These are phyloP conservation scores for Russula sp. DNA, from an alignment of 768 basidiomycete species.

Conservation along the genomic window DNA sequence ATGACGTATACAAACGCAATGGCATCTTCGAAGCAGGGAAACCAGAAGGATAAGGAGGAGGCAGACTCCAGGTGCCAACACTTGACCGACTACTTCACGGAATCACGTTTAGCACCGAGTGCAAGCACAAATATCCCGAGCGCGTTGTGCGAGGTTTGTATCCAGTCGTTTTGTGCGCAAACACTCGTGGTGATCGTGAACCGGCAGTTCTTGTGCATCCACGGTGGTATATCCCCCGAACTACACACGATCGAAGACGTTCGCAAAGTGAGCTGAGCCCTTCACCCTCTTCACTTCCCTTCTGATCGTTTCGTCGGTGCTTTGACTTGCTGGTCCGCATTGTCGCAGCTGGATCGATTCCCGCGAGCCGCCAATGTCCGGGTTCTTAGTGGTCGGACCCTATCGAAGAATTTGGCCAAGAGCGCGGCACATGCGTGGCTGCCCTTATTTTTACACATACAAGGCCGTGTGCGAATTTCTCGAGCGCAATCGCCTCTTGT, in stretches of 20 bases:
- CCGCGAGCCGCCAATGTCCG: constrained; percentile 95
- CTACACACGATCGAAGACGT: constrained; percentile 93
- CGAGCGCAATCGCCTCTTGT: constrained; percentile 92
- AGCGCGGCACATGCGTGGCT: constrained; percentile 89
- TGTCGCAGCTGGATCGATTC: constrained; percentile 87
- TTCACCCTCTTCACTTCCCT: neutral
- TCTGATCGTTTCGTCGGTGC: neutral
- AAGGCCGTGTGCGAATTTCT: constrained; percentile 96
- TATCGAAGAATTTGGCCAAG: constrained; percentile 92
- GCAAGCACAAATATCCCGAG: constrained; percentile 99
- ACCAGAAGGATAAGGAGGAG: too few species aligned
- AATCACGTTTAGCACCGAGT: constrained; percentile 98
- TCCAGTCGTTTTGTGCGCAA: constrained; percentile 93
- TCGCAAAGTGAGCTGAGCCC: constrained; percentile 49
- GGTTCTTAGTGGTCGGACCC: constrained; percentile 95
- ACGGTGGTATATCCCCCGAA: constrained; percentile 94
- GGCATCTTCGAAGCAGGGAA: too few species aligned
- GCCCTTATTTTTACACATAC: constrained; percentile 94
- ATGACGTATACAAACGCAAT: too few species aligned
- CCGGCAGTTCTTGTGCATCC: constrained; percentile 98
- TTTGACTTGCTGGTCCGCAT: neutral
- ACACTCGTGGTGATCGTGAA: constrained; percentile 98
- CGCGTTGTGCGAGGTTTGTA: constrained; percentile 93
- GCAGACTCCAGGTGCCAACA: too few species aligned
- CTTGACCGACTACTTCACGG: constrained; percentile 97